Base-by-base conservation (phyloP, 805 yeast species). In the Ogataea methanolica region DNA sequence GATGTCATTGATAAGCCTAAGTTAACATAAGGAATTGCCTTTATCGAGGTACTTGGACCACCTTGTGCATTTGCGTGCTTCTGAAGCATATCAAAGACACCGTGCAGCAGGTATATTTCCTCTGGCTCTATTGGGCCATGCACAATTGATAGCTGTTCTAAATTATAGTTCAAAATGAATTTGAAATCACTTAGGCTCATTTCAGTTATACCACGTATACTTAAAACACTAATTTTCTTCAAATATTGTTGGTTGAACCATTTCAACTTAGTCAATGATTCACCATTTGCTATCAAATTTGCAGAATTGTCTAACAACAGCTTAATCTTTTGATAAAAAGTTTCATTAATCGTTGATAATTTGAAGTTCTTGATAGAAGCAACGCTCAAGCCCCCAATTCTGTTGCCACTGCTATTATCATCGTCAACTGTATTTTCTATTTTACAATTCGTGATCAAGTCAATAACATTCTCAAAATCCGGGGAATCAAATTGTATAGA, bases 251-350 rank as follows among this genome's bases (percentile, higher is more conserved):
- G 39, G 8, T 35, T 35, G 44, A 42, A 21, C 44, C 44, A 42
- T 42, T 42, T 42, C 33, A 42, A 42, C 22, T 34, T 34, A 3
- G 44, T 42, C 39, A 42, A 19, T 11, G 44, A 33, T 17, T 42
- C 44, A 17, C 39, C 44, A 14, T 26, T 19, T 8, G 33, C 37
- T 6, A 26, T 36, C 21, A 41, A 7, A 12, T 41, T 33, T 16
- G 36, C 36, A 3, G 43, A 41, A 33, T 41, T 41, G 26, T 41
- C 43, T 9, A 41, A 19, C n/a, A 41, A 15, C 4, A 33, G 15
- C 31, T 33, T 41, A 16, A 41, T 26, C 11, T 33, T 16, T 6
- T 33, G 17, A 41, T 41, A 33, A 17, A 14, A 21, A 19, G 31
- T 23, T n/a, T 26, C 36, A 14, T 41, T 41, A 12, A 41, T 17